phyloP scores from a whole-genome alignment of 495 filamentous ascomycete species.

The Pseudotulostoma volvatum region DNA sequence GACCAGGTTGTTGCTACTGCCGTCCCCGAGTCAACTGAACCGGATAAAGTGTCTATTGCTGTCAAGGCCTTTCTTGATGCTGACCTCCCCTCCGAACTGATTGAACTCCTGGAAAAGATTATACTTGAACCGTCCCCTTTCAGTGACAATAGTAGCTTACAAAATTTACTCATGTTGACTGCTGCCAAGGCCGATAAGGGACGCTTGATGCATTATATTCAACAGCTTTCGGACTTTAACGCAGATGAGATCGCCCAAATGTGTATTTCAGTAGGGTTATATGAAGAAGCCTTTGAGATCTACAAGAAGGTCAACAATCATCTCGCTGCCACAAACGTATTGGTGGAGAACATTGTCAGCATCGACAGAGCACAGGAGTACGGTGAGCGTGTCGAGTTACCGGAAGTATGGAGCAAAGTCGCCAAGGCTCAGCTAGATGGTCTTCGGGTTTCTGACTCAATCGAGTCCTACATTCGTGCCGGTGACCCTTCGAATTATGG shows the following conservation, averaged over 20 bases:
- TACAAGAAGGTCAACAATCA: constrained; percentile 95
- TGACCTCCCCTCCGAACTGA: constrained; percentile 85
- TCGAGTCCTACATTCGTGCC: constrained; percentile 94
- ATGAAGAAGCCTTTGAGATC: constrained; percentile 95
- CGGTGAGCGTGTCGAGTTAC: constrained; percentile 85
- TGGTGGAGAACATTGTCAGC: constrained; percentile 94
- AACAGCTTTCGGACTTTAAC: constrained; percentile 74
- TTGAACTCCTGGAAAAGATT: constrained; percentile 98
- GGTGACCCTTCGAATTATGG: constrained; percentile 81
- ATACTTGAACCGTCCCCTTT: constrained; percentile 94
- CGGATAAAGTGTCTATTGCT: constrained; percentile 87
- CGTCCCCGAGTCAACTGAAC: constrained; percentile 85
- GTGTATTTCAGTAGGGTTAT: constrained; percentile 86
- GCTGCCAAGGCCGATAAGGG: constrained; percentile 93
- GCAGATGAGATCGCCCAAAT: constrained; percentile 83
- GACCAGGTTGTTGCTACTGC: constrained; percentile 96
- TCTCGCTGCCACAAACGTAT: constrained; percentile 69
- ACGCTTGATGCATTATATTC: constrained; percentile 93
- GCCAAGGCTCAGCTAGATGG: constrained; percentile 97
- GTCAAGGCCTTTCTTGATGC: constrained; percentile 81
- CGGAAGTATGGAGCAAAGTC: constrained; percentile 98
- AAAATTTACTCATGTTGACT: constrained; percentile 93
- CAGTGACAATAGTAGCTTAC: constrained; percentile 89
- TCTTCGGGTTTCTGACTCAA: constrained; percentile 78
- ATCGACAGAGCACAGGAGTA: constrained; percentile 96